phyloP scores from a whole-genome alignment of 345 rosid genomes.

The Iberis pinnata region DNA sequence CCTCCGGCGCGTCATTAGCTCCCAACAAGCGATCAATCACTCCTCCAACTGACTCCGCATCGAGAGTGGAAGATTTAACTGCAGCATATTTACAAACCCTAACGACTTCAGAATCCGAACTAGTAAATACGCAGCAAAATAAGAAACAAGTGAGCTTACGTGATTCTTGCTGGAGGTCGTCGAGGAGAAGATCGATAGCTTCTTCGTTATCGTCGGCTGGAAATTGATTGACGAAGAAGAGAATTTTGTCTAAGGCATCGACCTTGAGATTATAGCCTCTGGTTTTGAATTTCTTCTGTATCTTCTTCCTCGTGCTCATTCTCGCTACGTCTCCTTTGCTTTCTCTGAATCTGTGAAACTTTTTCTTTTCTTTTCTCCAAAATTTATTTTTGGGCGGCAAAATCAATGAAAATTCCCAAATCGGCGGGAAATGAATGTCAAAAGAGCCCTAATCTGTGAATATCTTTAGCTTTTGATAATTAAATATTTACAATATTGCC shows the following conservation, averaged over 20 bases:
- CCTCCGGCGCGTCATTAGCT: conserved; percentile 65
- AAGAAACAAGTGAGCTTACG: conserved; percentile 19
- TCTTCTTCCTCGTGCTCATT: conserved; percentile 54
- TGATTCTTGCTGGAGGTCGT: conserved; percentile 50
- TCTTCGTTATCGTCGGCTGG: conserved; percentile 56
- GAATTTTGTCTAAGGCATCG: conserved; percentile 68
- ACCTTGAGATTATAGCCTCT: conserved; percentile 64
- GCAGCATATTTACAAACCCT: conserved; percentile 23
- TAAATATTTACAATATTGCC: conserved; percentile 10
- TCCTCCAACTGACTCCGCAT: conserved; percentile 50
- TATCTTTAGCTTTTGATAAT: not conserved
- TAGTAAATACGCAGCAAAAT: not conserved
- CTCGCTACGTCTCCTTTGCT: conserved; percentile 7
- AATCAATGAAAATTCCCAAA: not conserved
- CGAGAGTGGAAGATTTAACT: conserved; percentile 62
- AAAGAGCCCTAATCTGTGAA: conserved; percentile 9
- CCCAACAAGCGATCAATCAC: conserved; percentile 50
- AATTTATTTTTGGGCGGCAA: conserved; percentile 16
- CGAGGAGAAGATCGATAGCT: conserved; percentile 74
- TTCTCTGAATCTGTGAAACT: conserved; percentile 10
- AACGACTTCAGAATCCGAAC: not conserved
- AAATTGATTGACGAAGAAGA: conserved; percentile 53
- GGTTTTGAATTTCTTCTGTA: conserved; percentile 67
- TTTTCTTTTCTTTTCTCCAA: not conserved
- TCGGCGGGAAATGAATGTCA: conserved; percentile 13